Evolutionary conservation across 1,284 basidiomycete genomes (phyloP).

Genomic region (Athelia sp.): DNA sequence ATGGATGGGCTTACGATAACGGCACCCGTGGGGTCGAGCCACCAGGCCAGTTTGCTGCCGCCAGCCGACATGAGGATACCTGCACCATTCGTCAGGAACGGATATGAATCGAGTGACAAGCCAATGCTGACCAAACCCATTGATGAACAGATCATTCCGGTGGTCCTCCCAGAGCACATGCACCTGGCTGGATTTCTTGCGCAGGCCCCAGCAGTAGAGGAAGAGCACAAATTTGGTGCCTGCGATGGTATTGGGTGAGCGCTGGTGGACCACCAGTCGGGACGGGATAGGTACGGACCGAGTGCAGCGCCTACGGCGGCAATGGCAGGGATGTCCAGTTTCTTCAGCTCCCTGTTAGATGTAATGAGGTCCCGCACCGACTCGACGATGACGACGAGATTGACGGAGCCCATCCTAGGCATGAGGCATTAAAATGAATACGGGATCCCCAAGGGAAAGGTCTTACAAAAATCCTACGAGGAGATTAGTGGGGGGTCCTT

Average conservation of each 20-base stretch:
- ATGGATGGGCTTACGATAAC: conserved; percentile 53
- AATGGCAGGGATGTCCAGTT: conserved; percentile 81
- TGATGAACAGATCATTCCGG: conserved; percentile 85
- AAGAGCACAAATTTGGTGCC: conserved; percentile 85
- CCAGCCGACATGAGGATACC: conserved; percentile 89
- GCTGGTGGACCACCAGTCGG: conserved; percentile 8
- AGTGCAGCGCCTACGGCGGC: conserved; percentile 81
- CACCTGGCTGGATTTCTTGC: conserved; percentile 84
- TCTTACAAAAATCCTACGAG: conserved; percentile 62
- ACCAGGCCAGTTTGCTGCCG: conserved; percentile 85
- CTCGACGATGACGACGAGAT: conserved; percentile 83
- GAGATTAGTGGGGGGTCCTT: background rate
- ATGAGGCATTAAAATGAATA: conserved; percentile 13
- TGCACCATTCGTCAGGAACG: conserved; percentile 28
- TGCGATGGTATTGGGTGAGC: no score
- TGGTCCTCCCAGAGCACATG: conserved; percentile 95
- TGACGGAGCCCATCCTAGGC: conserved; percentile 78
- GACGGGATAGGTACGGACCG: conserved; percentile 49
- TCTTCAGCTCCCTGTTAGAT: conserved; percentile 46
- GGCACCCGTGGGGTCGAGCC: conserved; percentile 78
- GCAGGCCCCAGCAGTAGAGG: conserved; percentile 79
- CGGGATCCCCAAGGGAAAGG: background rate
- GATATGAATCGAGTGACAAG: conserved; percentile 6
- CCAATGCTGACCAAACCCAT: conserved; percentile 55
- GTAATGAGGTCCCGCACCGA: conserved; percentile 68